Evolutionary conservation across 805 yeast genomes (phyloP).

Genomic region (Suhomyces prunicola): DNA sequence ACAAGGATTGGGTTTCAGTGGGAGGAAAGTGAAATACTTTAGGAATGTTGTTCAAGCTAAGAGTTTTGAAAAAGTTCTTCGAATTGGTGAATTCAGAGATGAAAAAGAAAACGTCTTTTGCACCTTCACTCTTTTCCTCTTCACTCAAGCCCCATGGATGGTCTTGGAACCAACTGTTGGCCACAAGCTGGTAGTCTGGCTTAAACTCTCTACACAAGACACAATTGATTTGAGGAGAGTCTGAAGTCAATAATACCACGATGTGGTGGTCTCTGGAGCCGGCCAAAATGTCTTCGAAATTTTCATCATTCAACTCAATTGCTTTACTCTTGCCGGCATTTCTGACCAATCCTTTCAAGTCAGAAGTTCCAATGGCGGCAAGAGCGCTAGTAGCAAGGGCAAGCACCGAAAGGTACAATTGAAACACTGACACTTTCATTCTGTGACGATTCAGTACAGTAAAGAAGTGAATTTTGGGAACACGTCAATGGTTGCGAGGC

Average conservation of each 20-base stretch:
- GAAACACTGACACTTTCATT: slow-evolving; percentile 1
- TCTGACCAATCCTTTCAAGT: slow-evolving; percentile 17
- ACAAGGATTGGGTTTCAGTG: slow-evolving; percentile 31
- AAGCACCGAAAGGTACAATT: slow-evolving; percentile 7
- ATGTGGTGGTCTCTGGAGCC: slow-evolving; percentile 70
- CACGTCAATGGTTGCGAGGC: not conserved
- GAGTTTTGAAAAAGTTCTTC: slow-evolving; percentile 47
- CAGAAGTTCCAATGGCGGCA: slow-evolving; percentile 23
- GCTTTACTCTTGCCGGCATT: slow-evolving; percentile 17
- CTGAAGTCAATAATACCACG: slow-evolving; percentile 70
- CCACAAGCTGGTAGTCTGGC: slow-evolving; percentile 62
- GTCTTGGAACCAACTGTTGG: slow-evolving; percentile 52
- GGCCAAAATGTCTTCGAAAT: slow-evolving; percentile 51
- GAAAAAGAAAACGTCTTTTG: slow-evolving; percentile 56
- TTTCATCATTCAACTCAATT: slow-evolving; percentile 46
- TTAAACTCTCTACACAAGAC: slow-evolving; percentile 64
- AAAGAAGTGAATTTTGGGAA: not conserved
- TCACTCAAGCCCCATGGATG: slow-evolving; percentile 45
- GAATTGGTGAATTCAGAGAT: slow-evolving; percentile 67
- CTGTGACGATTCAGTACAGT: not conserved
- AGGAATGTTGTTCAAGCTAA: slow-evolving; percentile 73
- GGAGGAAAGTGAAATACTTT: slow-evolving; percentile 63
- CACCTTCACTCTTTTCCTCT: slow-evolving; percentile 19
- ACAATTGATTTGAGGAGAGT: slow-evolving; percentile 72
- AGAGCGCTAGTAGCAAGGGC: slow-evolving; percentile 13